These are phyloP conservation scores for Porcisia hertigi DNA, from an alignment of 208 protist species.

Conservation along the genomic window DNA sequence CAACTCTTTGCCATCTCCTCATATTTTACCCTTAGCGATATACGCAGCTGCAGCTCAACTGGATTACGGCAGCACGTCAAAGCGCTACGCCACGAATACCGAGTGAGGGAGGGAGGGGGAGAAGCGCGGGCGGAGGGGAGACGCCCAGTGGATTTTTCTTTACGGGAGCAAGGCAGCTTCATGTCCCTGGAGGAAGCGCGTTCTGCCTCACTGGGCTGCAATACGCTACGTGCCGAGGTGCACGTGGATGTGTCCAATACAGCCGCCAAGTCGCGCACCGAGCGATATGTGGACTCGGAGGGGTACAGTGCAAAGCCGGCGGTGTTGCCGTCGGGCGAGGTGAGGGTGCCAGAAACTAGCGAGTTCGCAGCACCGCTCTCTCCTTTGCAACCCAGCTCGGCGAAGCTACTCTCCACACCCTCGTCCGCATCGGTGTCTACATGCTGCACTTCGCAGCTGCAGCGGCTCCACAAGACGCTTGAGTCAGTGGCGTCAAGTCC, in stretches of 20 bases:
- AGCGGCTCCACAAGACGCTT: neutral
- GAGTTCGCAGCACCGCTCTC: neutral
- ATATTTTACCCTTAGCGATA: neutral
- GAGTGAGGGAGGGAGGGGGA: constrained; percentile 76
- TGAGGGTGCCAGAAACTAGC: neutral
- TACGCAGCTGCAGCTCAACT: neutral
- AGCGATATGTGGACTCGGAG: constrained; percentile 9
- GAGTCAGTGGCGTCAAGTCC: neutral
- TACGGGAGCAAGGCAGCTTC: constrained; percentile 41
- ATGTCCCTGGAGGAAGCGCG: constrained; percentile 26
- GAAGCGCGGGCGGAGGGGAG: neutral
- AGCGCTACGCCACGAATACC: constrained; percentile 1
- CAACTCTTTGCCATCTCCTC: neutral
- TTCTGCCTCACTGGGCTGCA: constrained; percentile 43
- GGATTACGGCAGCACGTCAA: neutral
- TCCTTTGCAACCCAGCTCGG: constrained; percentile 6
- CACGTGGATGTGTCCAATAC: neutral
- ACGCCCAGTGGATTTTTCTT: constrained; percentile 66
- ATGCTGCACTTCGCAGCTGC: constrained; percentile 5
- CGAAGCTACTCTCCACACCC: neutral
- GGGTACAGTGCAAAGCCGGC: constrained; percentile 25
- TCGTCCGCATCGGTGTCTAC: constrained; percentile 3
- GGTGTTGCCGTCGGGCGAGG: neutral
- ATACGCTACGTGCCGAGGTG: constrained; percentile 17
- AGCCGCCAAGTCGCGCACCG: neutral